Percentiles rank a stretch among this genome's conserved stretches.
phyloP scores from a whole-genome alignment of 2,329 filamentous ascomycete species.

The Botrytis cinerea region DNA sequence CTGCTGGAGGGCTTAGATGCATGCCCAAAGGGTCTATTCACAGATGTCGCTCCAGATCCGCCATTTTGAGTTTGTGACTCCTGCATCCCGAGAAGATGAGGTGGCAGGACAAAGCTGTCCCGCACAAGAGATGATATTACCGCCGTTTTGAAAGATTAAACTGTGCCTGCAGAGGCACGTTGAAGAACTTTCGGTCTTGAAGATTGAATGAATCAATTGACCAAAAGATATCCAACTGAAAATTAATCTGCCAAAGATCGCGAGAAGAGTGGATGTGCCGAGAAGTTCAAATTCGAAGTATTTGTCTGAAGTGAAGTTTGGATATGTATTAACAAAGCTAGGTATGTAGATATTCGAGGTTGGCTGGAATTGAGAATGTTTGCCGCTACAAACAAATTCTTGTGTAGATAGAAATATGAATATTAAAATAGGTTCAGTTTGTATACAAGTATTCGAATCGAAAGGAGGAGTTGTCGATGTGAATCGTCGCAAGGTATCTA shows the following conservation, averaged over 20 bases:
- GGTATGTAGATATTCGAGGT: constrained; percentile 24
- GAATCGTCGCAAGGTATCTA: constrained; percentile 19
- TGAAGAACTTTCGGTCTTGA: constrained; percentile 39
- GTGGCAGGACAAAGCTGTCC: constrained; percentile 82
- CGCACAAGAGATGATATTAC: constrained; percentile 73
- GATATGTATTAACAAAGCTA: constrained; percentile 23
- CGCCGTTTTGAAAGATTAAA: constrained; percentile 75
- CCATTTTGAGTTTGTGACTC: constrained; percentile 67
- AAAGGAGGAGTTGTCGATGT: constrained; percentile 21
- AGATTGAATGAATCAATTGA: constrained; percentile 24
- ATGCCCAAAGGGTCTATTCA: constrained; percentile 65
- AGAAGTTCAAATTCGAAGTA: constrained; percentile 5
- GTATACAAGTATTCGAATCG: constrained; percentile 25
- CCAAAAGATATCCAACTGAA: constrained; percentile 27
- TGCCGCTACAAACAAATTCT: constrained; percentile 23
- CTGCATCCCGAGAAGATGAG: constrained; percentile 90
- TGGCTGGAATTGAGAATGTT: constrained; percentile 26
- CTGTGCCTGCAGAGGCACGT: constrained; percentile 42
- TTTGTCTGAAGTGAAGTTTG: constrained; percentile 15
- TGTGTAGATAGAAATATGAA: constrained; percentile 16
- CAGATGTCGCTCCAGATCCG: constrained; percentile 56
- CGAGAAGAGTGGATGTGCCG: constrained; percentile 11
- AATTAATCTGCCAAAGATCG: constrained; percentile 23
- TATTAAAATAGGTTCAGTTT: constrained; percentile 19
- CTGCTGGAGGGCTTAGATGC: constrained; percentile 80